phyloP scores from a whole-genome alignment of 2,329 filamentous ascomycete species.

The Verticillium alfalfae region DNA sequence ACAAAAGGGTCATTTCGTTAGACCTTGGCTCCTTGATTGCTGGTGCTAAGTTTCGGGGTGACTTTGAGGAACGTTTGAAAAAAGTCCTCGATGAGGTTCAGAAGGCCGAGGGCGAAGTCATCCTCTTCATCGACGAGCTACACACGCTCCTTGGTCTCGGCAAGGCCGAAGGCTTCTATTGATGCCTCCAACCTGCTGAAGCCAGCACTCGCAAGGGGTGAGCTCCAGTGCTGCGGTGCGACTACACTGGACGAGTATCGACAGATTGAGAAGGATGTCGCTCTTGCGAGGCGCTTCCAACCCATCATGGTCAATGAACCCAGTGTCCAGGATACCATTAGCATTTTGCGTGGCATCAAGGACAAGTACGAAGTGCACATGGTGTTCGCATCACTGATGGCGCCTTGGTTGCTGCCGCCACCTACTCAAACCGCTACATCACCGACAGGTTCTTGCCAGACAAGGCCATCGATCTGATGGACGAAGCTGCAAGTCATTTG shows the following conservation, averaged over 20 bases:
- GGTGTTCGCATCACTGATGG: slow-evolving; percentile 92
- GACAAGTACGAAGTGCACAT: slow-evolving; percentile 97
- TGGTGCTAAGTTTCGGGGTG: slow-evolving; percentile 89
- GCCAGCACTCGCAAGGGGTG: slow-evolving; percentile 85
- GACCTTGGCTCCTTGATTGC: slow-evolving; percentile 92
- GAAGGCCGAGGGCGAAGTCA: slow-evolving; percentile 81
- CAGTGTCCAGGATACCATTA: slow-evolving; percentile 85
- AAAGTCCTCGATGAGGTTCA: slow-evolving; percentile 87
- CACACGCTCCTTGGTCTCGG: slow-evolving; percentile 88
- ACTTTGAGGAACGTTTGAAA: slow-evolving; percentile 93
- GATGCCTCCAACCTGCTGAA: slow-evolving; percentile 95
- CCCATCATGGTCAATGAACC: slow-evolving; percentile 93
- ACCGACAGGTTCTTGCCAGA: slow-evolving; percentile 94
- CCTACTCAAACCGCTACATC: slow-evolving; percentile 92
- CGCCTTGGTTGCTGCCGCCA: slow-evolving; percentile 84
- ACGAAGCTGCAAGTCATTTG: slow-evolving; percentile 87
- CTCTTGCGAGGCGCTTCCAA: slow-evolving; percentile 86
- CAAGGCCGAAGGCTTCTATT: slow-evolving; percentile 93
- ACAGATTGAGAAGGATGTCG: slow-evolving; percentile 91
- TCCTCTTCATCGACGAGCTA: slow-evolving; percentile 92
- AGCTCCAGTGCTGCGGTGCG: slow-evolving; percentile 91
- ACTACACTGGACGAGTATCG: slow-evolving; percentile 92
- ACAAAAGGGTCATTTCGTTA: slow-evolving; percentile 81
- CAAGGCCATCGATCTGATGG: slow-evolving; percentile 95
- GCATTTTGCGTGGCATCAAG: slow-evolving; percentile 92